phyloP scores from a whole-genome alignment of 1,284 basidiomycete species.

The Leccinum huronense region DNA sequence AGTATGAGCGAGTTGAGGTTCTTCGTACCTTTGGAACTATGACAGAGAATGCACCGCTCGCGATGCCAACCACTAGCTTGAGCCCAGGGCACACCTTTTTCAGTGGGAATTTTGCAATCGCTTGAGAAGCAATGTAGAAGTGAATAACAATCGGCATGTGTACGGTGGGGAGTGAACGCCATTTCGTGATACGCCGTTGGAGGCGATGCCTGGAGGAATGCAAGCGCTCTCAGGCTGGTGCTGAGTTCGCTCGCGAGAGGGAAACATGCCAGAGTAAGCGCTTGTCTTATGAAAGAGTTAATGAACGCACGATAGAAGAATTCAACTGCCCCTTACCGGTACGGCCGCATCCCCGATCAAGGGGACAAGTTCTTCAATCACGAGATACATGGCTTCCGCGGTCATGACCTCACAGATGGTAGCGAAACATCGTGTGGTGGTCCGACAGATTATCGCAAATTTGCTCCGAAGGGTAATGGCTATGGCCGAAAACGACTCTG shows the following conservation, averaged over 20 bases:
- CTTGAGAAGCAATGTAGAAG: conserved; percentile 79
- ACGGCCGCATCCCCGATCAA: no score
- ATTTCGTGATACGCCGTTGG: conserved; percentile 91
- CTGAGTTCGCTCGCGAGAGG: conserved; percentile 67
- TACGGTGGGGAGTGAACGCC: conserved; percentile 76
- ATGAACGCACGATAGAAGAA: no score
- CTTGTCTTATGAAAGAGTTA: no score
- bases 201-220: conserved; percentile 71
- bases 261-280: conserved; percentile 31
- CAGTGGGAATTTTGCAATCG: conserved; percentile 80
- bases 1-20: not conserved
- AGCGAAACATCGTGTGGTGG: no score
- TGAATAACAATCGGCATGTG: conserved; percentile 78
- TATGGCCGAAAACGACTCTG: no score
- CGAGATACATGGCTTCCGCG: no score
- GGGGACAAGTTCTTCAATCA: no score
- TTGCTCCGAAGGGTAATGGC: no score
- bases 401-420: no score
- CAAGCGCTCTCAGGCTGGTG: conserved; percentile 50
- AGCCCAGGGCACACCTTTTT: conserved; percentile 22
- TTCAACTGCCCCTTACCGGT: no score
- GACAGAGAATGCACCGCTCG: conserved; percentile 23
- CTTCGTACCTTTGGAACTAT: conserved; percentile 21
- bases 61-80: conserved; percentile 19
- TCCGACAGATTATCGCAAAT: no score